These are phyloP conservation scores for Suillus brevipes DNA, from an alignment of 768 basidiomycete species.

Conservation along the genomic window DNA sequence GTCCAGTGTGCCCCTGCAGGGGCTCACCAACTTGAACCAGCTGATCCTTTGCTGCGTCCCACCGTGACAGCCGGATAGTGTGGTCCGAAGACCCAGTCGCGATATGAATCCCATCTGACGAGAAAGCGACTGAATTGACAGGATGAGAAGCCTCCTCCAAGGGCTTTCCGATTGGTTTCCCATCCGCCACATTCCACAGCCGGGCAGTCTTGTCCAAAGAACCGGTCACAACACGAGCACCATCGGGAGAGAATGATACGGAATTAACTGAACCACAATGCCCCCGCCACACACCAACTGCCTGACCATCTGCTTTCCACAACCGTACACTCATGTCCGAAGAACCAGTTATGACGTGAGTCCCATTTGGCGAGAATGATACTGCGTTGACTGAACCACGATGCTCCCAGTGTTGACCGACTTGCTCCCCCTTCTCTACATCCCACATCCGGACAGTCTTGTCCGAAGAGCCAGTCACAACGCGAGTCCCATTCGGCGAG, in stretches of 20 bases:
- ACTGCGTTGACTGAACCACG: background rate
- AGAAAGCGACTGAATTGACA: constrained; percentile 5
- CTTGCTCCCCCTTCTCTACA: background rate
- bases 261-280: background rate
- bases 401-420: background rate
- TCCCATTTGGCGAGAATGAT: constrained; percentile 6
- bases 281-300: background rate
- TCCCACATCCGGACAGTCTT: background rate
- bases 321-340: constrained; percentile 17
- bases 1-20: background rate
- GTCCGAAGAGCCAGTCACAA: background rate
- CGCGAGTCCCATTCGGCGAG: constrained; percentile 9
- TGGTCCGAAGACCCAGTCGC: background rate
- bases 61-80: background rate
- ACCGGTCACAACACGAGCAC: background rate
- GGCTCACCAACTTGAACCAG: constrained; percentile 1
- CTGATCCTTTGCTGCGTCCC: background rate
- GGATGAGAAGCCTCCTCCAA: background rate
- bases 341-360: constrained; percentile 17
- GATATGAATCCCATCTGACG: background rate
- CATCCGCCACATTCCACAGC: constrained; percentile 1
- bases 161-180: background rate
- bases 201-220: background rate
- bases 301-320: constrained; percentile 21
- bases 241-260: constrained; percentile 5